phyloP scores from a whole-genome alignment of 2,329 filamentous ascomycete species.

The Pseudocercospora vitis region DNA sequence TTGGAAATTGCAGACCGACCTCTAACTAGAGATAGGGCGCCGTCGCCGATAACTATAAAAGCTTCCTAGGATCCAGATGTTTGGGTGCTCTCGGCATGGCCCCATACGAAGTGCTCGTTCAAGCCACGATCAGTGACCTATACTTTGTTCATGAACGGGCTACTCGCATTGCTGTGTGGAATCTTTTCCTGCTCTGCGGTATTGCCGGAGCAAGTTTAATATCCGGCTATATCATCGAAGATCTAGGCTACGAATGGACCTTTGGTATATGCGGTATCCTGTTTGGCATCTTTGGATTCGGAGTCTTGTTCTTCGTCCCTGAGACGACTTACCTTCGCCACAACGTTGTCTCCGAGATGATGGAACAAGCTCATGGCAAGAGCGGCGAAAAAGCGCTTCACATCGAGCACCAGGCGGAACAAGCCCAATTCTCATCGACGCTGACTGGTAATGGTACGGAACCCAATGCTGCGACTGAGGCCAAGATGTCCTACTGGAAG shows the following conservation, averaged over 20 bases:
- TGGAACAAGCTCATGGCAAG: constrained; percentile 15
- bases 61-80: constrained; percentile 50
- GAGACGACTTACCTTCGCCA: constrained; percentile 34
- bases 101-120: constrained; percentile 54
- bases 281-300: constrained; percentile 36
- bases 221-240: constrained; percentile 43
- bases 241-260: constrained; percentile 44
- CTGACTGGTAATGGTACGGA: constrained; percentile 24
- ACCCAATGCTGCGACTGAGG: constrained; percentile 17
- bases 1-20: background rate
- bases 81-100: constrained; percentile 53
- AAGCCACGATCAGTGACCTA: constrained; percentile 49
- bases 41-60: constrained; percentile 45
- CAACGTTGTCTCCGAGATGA: constrained; percentile 9
- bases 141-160: constrained; percentile 47
- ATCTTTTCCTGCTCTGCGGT: constrained; percentile 44
- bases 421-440: background rate
- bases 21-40: constrained; percentile 33
- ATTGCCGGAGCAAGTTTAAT: constrained; percentile 43
- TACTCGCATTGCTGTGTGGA: constrained; percentile 43
- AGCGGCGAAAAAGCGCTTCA: constrained; percentile 18
- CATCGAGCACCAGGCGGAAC: constrained; percentile 19
- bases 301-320: constrained; percentile 36
- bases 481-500: constrained; percentile 33
- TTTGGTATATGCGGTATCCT: constrained; percentile 44